Base-by-base conservation (phyloP, 2,329 filamentous ascomycete genomes). In the Claviceps cyperi region DNA sequence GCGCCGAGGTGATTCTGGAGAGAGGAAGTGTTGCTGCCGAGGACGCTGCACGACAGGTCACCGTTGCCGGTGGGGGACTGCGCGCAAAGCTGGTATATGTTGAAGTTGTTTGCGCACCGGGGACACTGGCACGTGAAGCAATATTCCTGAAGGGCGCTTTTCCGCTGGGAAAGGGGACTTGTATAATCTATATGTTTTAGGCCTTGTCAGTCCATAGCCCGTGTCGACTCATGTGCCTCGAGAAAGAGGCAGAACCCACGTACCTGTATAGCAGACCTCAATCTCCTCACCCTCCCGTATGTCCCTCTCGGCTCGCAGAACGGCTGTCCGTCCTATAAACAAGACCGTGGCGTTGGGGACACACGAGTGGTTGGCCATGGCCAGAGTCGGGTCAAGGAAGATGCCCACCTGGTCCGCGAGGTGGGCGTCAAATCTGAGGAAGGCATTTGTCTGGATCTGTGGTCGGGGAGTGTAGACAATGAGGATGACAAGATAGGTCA, bases 291-390 rank as follows among this genome's bases (percentile, higher is more conserved):
- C 77, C 35, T 66, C 59, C 14, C 66, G 57, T 41, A 83, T 78
- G 3, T 66, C 60, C 21, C 57, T 60, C 49, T 74, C 68, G 2
- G 78, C 75, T 38, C 72, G 68, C 14, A 83, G 61, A 2, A 73
- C 62, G 3, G 76, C 73, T 4, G 62, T 67, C 5, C 77, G 69
- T 4, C 74, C 74, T 39, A 71, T 56, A 48, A 81, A 81, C 43
- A 73, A 69, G 15, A 83, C 74, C 46, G 72, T 66, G 1, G 78
- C 76, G 54, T 80, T 82, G 3, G 79, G 79, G 2, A 73, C 60
- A 54, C 80, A 83, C 0, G 77, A 78, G 59, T 83, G 80, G 54
- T 83, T 83, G 21, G 71, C 70, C 72, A 81, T 78, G 51, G 77
- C 74, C 41, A 80, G 64, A 3, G 62, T 69, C 1, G 75, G 68